Percentiles rank a stretch among this genome's conserved stretches.
Conservation (phyloP, 2,329 filamentous ascomycete species). For the Aaosphaeria pasadenensis region DNA sequence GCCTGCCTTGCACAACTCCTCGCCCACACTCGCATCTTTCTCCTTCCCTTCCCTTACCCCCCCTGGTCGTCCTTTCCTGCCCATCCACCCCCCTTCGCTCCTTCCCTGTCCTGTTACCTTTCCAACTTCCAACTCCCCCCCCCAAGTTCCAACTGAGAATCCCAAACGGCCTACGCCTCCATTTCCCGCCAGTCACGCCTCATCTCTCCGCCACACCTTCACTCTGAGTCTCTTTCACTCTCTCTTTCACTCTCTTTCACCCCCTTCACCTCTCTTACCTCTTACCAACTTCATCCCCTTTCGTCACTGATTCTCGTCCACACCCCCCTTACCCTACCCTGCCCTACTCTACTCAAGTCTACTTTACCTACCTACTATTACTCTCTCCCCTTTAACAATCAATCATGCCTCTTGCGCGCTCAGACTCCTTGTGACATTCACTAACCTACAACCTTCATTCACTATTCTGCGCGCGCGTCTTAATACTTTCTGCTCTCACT, state of each 20-base stretch:
- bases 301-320: slow-evolving; percentile 3
- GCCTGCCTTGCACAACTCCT: too few relatives aligned
- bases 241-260: too few relatives aligned
- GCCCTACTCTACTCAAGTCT: background rate
- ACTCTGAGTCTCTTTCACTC: too few relatives aligned
- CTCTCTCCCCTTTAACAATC: background rate
- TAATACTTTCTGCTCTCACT: slow-evolving; percentile 1
- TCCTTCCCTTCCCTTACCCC: too few relatives aligned
- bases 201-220: too few relatives aligned
- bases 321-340: background rate
- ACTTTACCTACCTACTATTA: background rate
- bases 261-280: background rate
- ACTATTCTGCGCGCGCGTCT: background rate
- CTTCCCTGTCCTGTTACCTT: slow-evolving; percentile 4
- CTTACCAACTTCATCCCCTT: background rate
- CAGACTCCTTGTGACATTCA: slow-evolving; percentile 3
- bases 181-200: too few relatives aligned
- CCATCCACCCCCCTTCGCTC: background rate
- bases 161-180: too few relatives aligned
- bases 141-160: background rate
- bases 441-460: background rate
- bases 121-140: slow-evolving; percentile 6
- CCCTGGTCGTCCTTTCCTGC: too few relatives aligned
- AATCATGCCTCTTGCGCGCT: slow-evolving; percentile 8
- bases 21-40: too few relatives aligned